phyloP scores from a whole-genome alignment of 345 rosid species.

The Sonneratia alba region DNA sequence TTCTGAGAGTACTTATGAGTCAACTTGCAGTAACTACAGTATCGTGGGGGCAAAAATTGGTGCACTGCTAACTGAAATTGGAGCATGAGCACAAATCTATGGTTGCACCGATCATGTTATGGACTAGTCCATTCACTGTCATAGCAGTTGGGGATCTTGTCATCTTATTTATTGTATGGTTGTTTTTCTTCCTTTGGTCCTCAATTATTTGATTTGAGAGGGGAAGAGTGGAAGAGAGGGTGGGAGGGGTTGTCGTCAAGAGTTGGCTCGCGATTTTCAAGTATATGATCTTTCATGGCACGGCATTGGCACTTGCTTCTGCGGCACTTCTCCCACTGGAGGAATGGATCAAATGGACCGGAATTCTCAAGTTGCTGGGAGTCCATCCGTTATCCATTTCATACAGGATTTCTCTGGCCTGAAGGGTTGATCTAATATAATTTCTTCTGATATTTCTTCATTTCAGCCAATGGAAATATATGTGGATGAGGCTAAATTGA shows the following conservation, averaged over 20 bases:
- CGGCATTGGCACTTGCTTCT: constrained; percentile 18
- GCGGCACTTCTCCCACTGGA: constrained; percentile 21
- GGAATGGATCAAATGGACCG: constrained; percentile 35
- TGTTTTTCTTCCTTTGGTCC: neutral
- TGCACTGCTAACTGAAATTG: neutral
- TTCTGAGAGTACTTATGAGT: neutral
- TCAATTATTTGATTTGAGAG: neutral
- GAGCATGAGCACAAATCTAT: neutral
- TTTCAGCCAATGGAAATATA: constrained; percentile 99
- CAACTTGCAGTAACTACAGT: neutral
- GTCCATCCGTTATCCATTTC: constrained; percentile 46
- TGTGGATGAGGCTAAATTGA: constrained; percentile 97
- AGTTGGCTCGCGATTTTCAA: neutral
- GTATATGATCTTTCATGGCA: constrained; percentile 9
- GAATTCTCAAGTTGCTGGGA: constrained; percentile 38
- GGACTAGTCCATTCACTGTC: constrained; percentile 1
- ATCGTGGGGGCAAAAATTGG: neutral
- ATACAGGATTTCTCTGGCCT: constrained; percentile 58
- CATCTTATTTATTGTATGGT: neutral
- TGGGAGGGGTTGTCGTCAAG: neutral
- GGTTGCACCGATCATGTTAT: neutral
- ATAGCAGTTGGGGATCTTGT: neutral
- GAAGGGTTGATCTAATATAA: constrained; percentile 57
- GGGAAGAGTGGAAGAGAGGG: neutral
- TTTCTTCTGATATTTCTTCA: constrained; percentile 70